Base-by-base conservation (phyloP, 208 protist genomes). In the Leishmania amazonensis region DNA sequence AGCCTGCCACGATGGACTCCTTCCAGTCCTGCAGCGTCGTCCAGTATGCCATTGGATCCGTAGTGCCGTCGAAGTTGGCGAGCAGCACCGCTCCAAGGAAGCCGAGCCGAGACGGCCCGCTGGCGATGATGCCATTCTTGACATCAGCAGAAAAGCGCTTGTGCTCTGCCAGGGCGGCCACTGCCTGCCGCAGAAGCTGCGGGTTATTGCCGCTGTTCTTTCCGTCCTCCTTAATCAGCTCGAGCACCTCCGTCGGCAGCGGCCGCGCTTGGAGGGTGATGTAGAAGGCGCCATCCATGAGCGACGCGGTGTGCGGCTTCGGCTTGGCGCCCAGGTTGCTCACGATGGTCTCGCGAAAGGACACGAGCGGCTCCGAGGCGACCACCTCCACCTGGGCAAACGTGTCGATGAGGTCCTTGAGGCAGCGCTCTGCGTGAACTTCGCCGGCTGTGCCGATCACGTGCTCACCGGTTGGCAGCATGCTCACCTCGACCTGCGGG, bases 401-500 rank as follows among this genome's bases (percentile, higher is more conserved):
- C 45, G 94, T 93, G 79, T 97, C 94, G 57, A 98, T 81, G 64
- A 97, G 87, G 79, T 99, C 98, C 65, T 96, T 96, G 76, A 99
- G 75, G 86, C 98, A 99, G 13, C 97, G 88, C 84, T 99, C 98
- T 49, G 99, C 90, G 85, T 99, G 99, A n/a, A 99, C 90, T 84
- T 99, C 98, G 51, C 99, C 99, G 5, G 98, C 95, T 3, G 98
- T 97, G 28, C 95, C 96, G 85, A 99, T 96, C 24, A 99, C 95
- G 83, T 99, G 97, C 81, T 99, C 98, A 17, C 99, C 99, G 21
- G 95, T 99, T 17, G 98, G 94, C 81, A 98, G 90, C 45, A 99
- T 90, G 40, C 89, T 94, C 40, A 99, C 90, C 79, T 99, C 91
- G 28, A 99, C 96, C 72, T 96, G 93, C 68, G 98, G 97, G 83